Percentiles rank a stretch among this genome's conserved stretches.
phyloP scores from a whole-genome alignment of 768 basidiomycete species.

The Boletus sp. region DNA sequence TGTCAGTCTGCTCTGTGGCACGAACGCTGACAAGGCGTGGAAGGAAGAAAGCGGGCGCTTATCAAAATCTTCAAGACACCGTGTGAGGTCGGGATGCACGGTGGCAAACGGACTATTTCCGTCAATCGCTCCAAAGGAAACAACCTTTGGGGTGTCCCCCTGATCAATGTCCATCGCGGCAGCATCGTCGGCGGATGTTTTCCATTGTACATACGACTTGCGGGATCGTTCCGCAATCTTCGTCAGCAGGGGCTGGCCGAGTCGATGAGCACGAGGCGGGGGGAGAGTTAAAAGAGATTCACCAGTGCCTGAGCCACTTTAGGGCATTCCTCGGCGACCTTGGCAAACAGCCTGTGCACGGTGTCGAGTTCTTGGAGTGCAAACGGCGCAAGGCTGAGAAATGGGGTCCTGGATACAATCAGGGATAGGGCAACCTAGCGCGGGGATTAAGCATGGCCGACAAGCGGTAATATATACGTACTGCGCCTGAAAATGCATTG shows the following conservation, averaged over 20 bases:
- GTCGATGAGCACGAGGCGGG: constrained; percentile 7
- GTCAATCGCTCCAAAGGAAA: neutral
- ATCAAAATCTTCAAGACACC: constrained; percentile 26
- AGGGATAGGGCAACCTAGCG: constrained; percentile 60
- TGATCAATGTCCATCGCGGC: constrained; percentile 29
- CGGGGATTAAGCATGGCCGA: neutral
- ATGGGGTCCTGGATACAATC: constrained; percentile 60
- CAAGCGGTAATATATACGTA: constrained; percentile 33
- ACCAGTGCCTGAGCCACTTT: constrained; percentile 60
- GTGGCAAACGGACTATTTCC: constrained; percentile 17
- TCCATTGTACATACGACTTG: constrained; percentile 42
- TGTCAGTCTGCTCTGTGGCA: constrained; percentile 13
- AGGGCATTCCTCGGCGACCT: constrained; percentile 56
- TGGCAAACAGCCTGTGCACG: constrained; percentile 53
- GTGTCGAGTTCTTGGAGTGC: constrained; percentile 61
- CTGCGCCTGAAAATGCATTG: constrained; percentile 68
- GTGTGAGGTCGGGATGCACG: constrained; percentile 24
- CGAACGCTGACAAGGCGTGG: constrained; percentile 25
- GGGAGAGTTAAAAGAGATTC: constrained; percentile 18
- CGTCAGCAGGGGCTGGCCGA: constrained; percentile 49
- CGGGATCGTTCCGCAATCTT: constrained; percentile 52
- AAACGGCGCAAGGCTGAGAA: constrained; percentile 51
- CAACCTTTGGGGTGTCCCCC: neutral
- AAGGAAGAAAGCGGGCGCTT: constrained; percentile 16
- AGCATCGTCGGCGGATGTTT: constrained; percentile 17